A percentile compares a stretch with the other conserved stretches of the same genome.
Evolutionary conservation across 495 filamentous ascomycete species (phyloP).

Genomic region (Penicillium waksmanii): DNA sequence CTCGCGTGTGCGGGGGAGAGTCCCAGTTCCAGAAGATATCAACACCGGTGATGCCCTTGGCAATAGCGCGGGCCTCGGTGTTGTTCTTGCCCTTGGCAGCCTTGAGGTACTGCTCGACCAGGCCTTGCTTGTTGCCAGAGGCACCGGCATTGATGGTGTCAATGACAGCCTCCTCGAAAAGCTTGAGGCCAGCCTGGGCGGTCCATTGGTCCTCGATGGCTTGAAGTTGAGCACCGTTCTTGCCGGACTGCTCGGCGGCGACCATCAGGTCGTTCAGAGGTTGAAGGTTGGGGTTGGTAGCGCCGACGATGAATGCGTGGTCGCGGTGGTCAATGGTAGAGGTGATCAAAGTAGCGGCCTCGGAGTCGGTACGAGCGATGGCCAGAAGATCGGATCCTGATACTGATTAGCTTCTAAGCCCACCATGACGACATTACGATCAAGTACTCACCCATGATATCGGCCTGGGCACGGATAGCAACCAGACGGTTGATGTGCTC

Average conservation of each 20-base stretch:
- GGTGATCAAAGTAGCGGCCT: constrained; percentile 96
- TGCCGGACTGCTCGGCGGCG: constrained; percentile 80
- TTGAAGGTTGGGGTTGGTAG: constrained; percentile 82
- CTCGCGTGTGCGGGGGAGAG: constrained; percentile 80
- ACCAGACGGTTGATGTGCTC: constrained; percentile 99
- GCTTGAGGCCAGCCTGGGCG: constrained; percentile 80
- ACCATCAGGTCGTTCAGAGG: constrained; percentile 91
- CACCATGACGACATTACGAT: constrained; percentile 3
- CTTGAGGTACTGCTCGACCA: constrained; percentile 66
- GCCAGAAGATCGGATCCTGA: constrained; percentile 80
- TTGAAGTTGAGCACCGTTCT: constrained; percentile 79
- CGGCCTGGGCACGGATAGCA: constrained; percentile 94
- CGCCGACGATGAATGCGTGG: constrained; percentile 88
- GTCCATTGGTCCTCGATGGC: constrained; percentile 92
- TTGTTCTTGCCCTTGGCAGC: constrained; percentile 82
- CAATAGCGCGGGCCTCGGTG: constrained; percentile 78
- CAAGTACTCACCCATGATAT: constrained; percentile 82
- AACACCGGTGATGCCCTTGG: constrained; percentile 76
- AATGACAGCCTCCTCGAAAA: constrained; percentile 86
- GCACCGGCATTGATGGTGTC: constrained; percentile 74
- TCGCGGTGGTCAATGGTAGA: constrained; percentile 94
- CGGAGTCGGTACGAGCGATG: constrained; percentile 93
- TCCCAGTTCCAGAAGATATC: constrained; percentile 97
- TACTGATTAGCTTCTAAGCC: constrained; percentile 2
- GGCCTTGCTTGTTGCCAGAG: constrained; percentile 66